These are phyloP conservation scores for Rhododendron griersonianum DNA, from an alignment of 148 eudicot genomes.

Conservation along the genomic window DNA sequence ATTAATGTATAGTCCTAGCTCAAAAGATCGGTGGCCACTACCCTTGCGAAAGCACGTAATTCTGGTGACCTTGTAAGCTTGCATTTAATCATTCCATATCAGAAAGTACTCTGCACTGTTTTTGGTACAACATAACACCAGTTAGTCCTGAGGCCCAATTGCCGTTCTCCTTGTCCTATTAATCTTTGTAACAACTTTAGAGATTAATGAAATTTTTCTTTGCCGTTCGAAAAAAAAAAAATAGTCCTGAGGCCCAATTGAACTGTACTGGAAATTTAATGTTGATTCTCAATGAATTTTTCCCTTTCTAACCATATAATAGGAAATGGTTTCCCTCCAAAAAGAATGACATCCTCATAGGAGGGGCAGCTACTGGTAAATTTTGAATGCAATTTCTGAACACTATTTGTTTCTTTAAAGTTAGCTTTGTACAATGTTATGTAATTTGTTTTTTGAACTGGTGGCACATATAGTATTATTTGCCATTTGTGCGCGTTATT, in stretches of 20 bases:
- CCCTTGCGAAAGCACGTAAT: not conserved
- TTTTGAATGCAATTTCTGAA: not conserved
- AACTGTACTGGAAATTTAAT: not conserved
- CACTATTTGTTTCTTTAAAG: not conserved
- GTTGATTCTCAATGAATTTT: not conserved
- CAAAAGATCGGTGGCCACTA: not conserved
- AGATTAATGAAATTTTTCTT: no score
- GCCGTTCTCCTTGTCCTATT: not conserved
- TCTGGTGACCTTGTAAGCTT: not conserved
- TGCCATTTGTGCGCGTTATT: not conserved
- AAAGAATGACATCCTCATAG: not conserved
- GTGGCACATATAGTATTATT: not conserved
- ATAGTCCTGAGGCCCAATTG: not conserved
- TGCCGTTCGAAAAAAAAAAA: no score
- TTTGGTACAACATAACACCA: not conserved
- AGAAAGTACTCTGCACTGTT: not conserved
- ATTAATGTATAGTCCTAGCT: not conserved
- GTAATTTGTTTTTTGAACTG: not conserved
- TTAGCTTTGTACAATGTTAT: not conserved
- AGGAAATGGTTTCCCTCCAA: not conserved
- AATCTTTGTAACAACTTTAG: no score
- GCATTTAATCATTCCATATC: not conserved
- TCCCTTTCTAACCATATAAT: not conserved
- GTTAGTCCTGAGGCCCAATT: not conserved
- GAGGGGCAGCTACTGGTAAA: not conserved